Evolutionary conservation across 441 rosid genomes (phyloP), one percentile per base, ranked within the genome.

Genomic region (Aquilaria agallochum): DNA sequence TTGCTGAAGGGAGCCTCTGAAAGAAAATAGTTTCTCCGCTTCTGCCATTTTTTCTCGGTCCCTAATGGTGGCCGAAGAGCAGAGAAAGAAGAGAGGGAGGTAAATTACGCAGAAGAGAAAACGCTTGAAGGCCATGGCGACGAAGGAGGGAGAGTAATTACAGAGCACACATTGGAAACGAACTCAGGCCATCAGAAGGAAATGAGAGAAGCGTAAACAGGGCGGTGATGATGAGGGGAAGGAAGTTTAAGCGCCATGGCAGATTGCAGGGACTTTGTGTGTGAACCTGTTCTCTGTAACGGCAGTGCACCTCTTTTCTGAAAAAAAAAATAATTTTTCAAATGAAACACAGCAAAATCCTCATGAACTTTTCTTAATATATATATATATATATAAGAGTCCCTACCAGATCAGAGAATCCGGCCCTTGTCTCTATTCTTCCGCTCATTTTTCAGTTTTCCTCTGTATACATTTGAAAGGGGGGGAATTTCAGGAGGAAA

Each of bases 1-100:
- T 61, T 75, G 73, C 49, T 74, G 66, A 9, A 89, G 87, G 0
- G 85, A 58, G 15, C 11, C 20, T 69, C 74, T 87, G 67, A 92
- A 86, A 11, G 86, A 74, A 36, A 86, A 8, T 0, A 91, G 86
- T 46, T 20, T 62, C 20, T 48, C 58, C 14, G 45, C 66, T 36
- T 93, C 94, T 30, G 70, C 72, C 80, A 10, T 66, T 40, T 33
- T 12, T 31, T 63, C 72, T 1, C 66, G 68, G 30, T 50, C 50
- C 33, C 62, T 75, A 42, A 70, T 9, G 34, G 64, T 12, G 53
- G 73, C 53, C 3, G 14, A 51, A 0, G 72, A 55, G 42, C 61
- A 59, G 11, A 59, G 49, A 44, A 63, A 62, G 45, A 77, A 27
- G 54, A 74, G 32, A 57, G 47, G 44, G 30, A 74, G 48, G 56